Percentiles rank a stretch among this genome's conserved stretches.
Conservation (phyloP, 2,329 filamentous ascomycete species). For the Fusarium sp. region DNA sequence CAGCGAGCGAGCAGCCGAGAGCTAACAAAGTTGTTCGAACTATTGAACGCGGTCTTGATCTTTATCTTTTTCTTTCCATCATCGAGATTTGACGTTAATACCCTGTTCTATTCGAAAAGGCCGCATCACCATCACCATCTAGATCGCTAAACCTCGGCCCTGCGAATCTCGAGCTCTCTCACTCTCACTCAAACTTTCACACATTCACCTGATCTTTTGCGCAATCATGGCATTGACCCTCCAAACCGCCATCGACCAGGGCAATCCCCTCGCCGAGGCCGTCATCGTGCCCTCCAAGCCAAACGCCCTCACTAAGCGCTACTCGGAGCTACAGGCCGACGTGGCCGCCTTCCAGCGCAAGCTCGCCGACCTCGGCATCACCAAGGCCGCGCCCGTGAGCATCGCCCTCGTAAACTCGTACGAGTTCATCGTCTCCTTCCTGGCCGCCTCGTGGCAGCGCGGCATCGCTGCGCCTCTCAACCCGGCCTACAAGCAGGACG, state of each 20-base stretch:
- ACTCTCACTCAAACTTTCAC: background rate
- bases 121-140: background rate
- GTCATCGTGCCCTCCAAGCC: constrained; percentile 80
- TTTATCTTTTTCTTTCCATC: constrained; percentile 6
- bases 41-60: background rate
- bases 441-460: constrained; percentile 87
- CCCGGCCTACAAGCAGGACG: constrained; percentile 87
- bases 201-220: constrained; percentile 3
- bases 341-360: constrained; percentile 80
- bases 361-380: constrained; percentile 80
- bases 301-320: constrained; percentile 74
- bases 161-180: background rate
- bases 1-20: constrained; percentile 1
- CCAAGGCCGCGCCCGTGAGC: constrained; percentile 77
- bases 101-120: background rate
- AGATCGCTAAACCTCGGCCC: background rate
- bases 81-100: background rate
- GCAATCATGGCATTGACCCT: constrained; percentile 58
- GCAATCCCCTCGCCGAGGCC: constrained; percentile 63
- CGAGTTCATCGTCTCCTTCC: constrained; percentile 88
- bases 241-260: constrained; percentile 61
- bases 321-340: constrained; percentile 74
- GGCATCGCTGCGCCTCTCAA: constrained; percentile 89
- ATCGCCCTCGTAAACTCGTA: constrained; percentile 88
- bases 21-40: constrained; percentile 7